phyloP scores from a whole-genome alignment of 441 rosid species.

The Mallotus japonicus region DNA sequence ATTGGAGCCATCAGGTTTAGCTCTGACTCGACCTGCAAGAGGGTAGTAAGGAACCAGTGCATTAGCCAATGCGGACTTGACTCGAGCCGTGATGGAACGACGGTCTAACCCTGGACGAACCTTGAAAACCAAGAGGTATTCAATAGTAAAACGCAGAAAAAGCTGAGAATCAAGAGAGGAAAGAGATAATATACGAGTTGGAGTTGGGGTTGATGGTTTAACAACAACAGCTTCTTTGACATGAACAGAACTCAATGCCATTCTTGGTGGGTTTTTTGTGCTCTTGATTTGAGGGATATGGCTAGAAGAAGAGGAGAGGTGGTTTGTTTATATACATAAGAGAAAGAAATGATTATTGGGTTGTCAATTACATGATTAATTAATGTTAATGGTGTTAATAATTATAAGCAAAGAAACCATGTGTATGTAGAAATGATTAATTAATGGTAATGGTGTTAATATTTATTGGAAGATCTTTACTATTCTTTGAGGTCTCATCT shows the following conservation, averaged over 20 bases:
- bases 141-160: constrained; percentile 77
- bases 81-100: constrained; percentile 24
- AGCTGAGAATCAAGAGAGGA: constrained; percentile 86
- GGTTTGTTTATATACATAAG: constrained; percentile 10
- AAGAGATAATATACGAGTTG: constrained; percentile 51
- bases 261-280: constrained; percentile 22
- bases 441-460: no score
- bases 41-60: constrained; percentile 73
- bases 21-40: constrained; percentile 66
- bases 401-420: constrained; percentile 6
- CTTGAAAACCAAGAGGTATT: constrained; percentile 59
- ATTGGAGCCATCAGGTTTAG: constrained; percentile 35
- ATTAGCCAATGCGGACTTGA: constrained; percentile 58
- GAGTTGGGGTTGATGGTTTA: constrained; percentile 59
- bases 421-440: constrained; percentile 8
- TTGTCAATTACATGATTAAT: not conserved
- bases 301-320: constrained; percentile 4
- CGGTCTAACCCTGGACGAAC: constrained; percentile 36
- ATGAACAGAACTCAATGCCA: constrained; percentile 33
- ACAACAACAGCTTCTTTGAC: constrained; percentile 52
- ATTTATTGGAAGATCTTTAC: no score
- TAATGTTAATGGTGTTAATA: constrained; percentile 10
- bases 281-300: constrained; percentile 7
- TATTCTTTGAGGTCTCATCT: no score
- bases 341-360: not conserved